Conservation (phyloP, 2,329 filamentous ascomycete species). For the Hymenoscyphus fraxineus region DNA sequence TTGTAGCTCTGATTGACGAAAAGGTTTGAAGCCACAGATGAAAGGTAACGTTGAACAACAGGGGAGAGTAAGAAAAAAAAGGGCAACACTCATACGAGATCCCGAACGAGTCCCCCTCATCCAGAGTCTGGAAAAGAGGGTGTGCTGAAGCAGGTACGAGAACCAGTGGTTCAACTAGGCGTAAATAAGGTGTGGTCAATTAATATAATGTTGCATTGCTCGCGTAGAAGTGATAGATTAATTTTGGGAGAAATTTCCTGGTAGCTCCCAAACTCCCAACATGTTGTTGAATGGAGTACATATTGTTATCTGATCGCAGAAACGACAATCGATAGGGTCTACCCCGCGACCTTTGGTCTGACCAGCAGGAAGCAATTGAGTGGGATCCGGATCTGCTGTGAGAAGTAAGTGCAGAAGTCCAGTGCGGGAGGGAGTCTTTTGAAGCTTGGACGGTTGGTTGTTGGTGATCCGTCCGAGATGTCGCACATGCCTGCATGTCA, state of each 20-base stretch:
- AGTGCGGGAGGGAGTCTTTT: slow-evolving; percentile 21
- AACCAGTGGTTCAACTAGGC: slow-evolving; percentile 4
- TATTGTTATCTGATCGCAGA: neutral
- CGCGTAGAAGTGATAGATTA: neutral
- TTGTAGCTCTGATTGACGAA: slow-evolving; percentile 7
- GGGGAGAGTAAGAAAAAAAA: neutral
- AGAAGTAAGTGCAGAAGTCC: slow-evolving; percentile 14
- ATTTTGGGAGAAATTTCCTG: neutral
- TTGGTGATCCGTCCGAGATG: slow-evolving; percentile 19
- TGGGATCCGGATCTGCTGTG: slow-evolving; percentile 18
- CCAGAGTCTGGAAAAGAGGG: slow-evolving; percentile 10
- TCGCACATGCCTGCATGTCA: slow-evolving; percentile 24
- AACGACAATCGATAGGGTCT: slow-evolving; percentile 6
- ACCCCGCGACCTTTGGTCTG: slow-evolving; percentile 20
- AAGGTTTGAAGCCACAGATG: slow-evolving; percentile 12
- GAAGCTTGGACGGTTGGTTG: slow-evolving; percentile 6
- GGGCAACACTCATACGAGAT: slow-evolving; percentile 13
- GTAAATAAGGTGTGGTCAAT: slow-evolving; percentile 8
- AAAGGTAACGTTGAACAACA: slow-evolving; percentile 24
- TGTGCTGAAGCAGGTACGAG: slow-evolving; percentile 23
- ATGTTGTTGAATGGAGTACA: slow-evolving; percentile 1
- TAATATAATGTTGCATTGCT: slow-evolving; percentile 7
- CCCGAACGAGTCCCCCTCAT: slow-evolving; percentile 6
- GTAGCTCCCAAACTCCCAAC: neutral
- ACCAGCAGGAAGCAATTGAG: slow-evolving; percentile 16